These are phyloP conservation scores for Penicillium argentinense DNA, from an alignment of 495 filamentous ascomycete species.

Conservation along the genomic window DNA sequence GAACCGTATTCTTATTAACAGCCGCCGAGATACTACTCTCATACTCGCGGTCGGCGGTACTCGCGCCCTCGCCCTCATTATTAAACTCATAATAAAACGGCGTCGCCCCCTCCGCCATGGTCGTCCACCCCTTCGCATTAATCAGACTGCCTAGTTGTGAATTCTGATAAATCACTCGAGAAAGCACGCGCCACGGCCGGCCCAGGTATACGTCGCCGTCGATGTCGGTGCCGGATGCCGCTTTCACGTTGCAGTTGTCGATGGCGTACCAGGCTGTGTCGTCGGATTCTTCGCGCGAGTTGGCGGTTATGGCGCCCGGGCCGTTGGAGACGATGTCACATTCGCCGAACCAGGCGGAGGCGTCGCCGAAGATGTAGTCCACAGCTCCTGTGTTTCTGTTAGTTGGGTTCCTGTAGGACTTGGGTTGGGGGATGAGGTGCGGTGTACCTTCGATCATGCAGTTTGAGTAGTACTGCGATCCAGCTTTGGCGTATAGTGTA, in stretches of 20 bases:
- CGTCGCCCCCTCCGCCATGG: conserved; percentile 44
- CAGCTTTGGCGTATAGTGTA: conserved; percentile 58
- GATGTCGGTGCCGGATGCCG: conserved; percentile 45
- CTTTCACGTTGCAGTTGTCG: conserved; percentile 53
- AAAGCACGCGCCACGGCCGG: conserved; percentile 63
- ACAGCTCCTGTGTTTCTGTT: conserved; percentile 23
- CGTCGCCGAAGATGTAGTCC: conserved; percentile 71
- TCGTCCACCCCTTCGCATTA: conserved; percentile 60
- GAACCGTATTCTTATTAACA: conserved; percentile 48
- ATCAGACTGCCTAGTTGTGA: conserved; percentile 55
- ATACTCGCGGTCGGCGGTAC: conserved; percentile 56
- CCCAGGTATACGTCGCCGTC: conserved; percentile 62
- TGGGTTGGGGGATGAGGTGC: no score
- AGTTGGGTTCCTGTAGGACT: no score
- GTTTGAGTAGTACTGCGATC: conserved; percentile 57
- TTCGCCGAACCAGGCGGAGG: conserved; percentile 62
- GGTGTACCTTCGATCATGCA: conserved; percentile 58
- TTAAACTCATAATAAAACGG: conserved; percentile 58
- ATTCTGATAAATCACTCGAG: conserved; percentile 65
- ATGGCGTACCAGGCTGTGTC: conserved; percentile 65
- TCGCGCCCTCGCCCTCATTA: conserved; percentile 58
- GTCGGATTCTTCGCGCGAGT: conserved; percentile 50
- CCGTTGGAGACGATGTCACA: conserved; percentile 58
- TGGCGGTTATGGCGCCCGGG: conserved; percentile 54
- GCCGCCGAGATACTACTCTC: conserved; percentile 44